Conservation (phyloP, 257 asterid species). For the Fraxinus pennsylvanica region DNA sequence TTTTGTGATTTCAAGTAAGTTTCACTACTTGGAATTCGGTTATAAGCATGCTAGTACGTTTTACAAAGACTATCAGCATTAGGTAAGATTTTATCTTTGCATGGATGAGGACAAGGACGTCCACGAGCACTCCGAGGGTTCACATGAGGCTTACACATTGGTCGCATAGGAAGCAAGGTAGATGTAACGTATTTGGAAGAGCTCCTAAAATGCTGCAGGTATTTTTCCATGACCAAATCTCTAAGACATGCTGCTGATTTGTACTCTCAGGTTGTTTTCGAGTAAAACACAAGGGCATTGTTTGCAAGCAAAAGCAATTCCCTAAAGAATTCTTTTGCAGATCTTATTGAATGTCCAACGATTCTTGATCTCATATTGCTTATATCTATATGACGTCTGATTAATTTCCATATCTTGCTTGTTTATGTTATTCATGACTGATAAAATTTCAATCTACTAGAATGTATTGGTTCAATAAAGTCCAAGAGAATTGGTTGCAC, state of each 20-base stretch:
- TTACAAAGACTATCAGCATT: too few relatives aligned
- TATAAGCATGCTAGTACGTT: too few relatives aligned
- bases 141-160: constrained; percentile 64
- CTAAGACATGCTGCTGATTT: constrained; percentile 70
- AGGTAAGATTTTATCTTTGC: constrained; percentile 19
- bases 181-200: constrained; percentile 45
- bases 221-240: constrained; percentile 53
- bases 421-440: constrained; percentile 47
- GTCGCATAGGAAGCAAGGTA: constrained; percentile 35
- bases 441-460: neutral
- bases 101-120: constrained; percentile 54
- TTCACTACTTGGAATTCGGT: too few relatives aligned
- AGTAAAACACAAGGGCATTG: constrained; percentile 84
- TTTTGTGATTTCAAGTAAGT: too few relatives aligned
- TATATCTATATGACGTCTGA: constrained; percentile 72
- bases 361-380: constrained; percentile 69
- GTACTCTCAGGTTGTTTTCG: constrained; percentile 68
- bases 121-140: constrained; percentile 77
- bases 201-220: constrained; percentile 43
- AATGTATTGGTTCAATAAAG: neutral
- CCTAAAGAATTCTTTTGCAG: constrained; percentile 68
- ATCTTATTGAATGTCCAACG: constrained; percentile 39
- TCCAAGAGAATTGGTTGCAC: neutral
- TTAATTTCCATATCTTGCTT: constrained; percentile 78
- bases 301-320: constrained; percentile 76